phyloP scores from a whole-genome alignment of 148 eudicot species.

The Heliosperma pusillum region DNA sequence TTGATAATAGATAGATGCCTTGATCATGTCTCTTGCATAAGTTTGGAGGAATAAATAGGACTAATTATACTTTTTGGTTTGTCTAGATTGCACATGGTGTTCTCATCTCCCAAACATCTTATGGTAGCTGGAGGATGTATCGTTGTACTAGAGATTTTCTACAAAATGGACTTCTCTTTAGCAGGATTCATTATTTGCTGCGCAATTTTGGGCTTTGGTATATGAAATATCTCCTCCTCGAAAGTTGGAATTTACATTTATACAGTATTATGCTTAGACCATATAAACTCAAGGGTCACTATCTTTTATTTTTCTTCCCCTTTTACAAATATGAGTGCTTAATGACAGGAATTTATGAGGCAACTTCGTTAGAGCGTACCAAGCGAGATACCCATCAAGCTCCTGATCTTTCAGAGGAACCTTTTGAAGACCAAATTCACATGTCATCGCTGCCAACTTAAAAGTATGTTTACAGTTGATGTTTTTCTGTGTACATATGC shows the following conservation, averaged over 20 bases:
- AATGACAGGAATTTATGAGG: slow-evolving; percentile 82
- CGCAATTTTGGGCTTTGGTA: slow-evolving; percentile 79
- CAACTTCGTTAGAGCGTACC: slow-evolving; percentile 74
- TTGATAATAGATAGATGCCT: neutral
- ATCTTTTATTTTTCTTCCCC: neutral
- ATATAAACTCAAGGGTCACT: neutral
- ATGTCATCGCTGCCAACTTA: slow-evolving; percentile 82
- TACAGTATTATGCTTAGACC: neutral
- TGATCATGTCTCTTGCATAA: neutral
- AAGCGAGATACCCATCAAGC: slow-evolving; percentile 58
- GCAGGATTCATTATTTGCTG: slow-evolving; percentile 76
- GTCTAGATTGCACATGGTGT: slow-evolving; percentile 80
- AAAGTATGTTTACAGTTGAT: slow-evolving; percentile 31
- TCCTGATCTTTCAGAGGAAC: slow-evolving; percentile 50
- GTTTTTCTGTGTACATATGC: slow-evolving; percentile 5
- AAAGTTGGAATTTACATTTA: slow-evolving; percentile 1
- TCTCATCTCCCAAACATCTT: slow-evolving; percentile 86
- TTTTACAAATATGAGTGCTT: slow-evolving; percentile 5
- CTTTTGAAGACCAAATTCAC: slow-evolving; percentile 62
- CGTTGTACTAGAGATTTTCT: slow-evolving; percentile 71
- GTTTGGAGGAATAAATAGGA: neutral
- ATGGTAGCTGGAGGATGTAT: slow-evolving; percentile 86
- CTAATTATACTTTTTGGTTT: slow-evolving; percentile 23
- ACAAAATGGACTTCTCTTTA: slow-evolving; percentile 86
- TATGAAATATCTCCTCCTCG: slow-evolving; percentile 14